phyloP scores from a whole-genome alignment of 2,329 filamentous ascomycete genomes.

The Penicillium thymicola region DNA sequence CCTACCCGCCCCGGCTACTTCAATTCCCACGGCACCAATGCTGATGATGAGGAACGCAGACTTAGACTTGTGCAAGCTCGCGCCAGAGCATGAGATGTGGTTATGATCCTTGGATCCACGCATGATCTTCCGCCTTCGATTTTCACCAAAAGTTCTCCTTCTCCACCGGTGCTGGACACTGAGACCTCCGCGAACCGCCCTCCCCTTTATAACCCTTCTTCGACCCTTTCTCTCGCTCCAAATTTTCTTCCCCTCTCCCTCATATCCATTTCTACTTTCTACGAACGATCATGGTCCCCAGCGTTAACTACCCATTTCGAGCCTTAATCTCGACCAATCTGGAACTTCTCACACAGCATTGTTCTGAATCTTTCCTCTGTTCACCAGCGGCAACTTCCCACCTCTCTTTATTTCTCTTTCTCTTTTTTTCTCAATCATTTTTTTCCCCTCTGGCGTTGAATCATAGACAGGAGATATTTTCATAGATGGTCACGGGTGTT shows the following conservation, averaged over 20 bases:
- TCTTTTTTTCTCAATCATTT: constrained; percentile 12
- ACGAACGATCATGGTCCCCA: not conserved
- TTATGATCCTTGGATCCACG: not conserved
- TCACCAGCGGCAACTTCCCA: not conserved
- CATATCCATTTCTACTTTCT: not conserved
- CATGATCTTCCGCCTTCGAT: not conserved
- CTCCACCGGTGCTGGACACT: constrained; percentile 21
- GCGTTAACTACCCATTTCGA: not conserved
- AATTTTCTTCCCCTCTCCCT: not conserved
- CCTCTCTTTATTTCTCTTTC: not conserved
- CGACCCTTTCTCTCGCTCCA: not conserved
- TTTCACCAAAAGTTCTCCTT: constrained; percentile 3
- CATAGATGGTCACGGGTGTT: constrained; percentile 3
- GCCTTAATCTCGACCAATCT: not conserved
- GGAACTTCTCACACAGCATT: not conserved
- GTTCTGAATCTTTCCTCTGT: not conserved
- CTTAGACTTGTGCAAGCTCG: constrained; percentile 41
- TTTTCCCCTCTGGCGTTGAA: constrained; percentile 15
- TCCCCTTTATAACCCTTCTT: not conserved
- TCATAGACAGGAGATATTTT: constrained; percentile 13
- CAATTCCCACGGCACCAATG: constrained; percentile 24
- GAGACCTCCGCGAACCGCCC: not conserved
- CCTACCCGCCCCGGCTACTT: constrained; percentile 26
- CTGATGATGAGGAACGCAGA: constrained; percentile 41
- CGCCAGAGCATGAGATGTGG: constrained; percentile 28